These are phyloP conservation scores for Pythium volutum DNA, from an alignment of 352 stramenopile genomes.

Conservation along the genomic window DNA sequence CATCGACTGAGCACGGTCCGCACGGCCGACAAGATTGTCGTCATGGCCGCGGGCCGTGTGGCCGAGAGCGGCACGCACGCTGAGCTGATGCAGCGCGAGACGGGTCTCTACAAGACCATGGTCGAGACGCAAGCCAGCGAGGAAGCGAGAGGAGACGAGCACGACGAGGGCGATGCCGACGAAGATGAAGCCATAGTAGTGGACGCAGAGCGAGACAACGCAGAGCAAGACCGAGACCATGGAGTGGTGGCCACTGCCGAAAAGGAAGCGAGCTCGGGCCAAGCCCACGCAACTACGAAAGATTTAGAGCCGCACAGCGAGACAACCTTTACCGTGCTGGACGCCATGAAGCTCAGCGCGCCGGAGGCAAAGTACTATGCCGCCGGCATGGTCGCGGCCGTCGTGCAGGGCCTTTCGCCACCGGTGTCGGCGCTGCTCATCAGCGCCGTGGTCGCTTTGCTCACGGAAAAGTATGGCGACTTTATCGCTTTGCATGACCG, in stretches of 20 bases:
- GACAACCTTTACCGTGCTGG: slow-evolving; percentile 4
- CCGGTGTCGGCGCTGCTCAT: slow-evolving; percentile 29
- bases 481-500: slow-evolving; percentile 24
- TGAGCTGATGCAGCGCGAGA: slow-evolving; percentile 50
- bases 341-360: slow-evolving; percentile 33
- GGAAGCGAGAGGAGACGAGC: too few species aligned
- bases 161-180: too few species aligned
- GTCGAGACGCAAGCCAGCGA: slow-evolving; percentile 31
- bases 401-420: slow-evolving; percentile 5
- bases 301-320: neutral
- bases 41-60: slow-evolving; percentile 37
- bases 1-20: slow-evolving; percentile 85
- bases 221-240: too few species aligned
- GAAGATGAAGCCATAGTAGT: too few species aligned
- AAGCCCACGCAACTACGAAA: too few species aligned
- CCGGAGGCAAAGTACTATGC: slow-evolving; percentile 13
- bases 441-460: slow-evolving; percentile 21
- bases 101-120: slow-evolving; percentile 34
- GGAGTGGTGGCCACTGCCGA: too few species aligned
- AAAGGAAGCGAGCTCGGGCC: neutral
- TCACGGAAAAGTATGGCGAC: slow-evolving; percentile 28
- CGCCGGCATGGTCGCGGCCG: slow-evolving; percentile 7
- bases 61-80: slow-evolving; percentile 48
- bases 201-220: too few species aligned
- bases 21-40: slow-evolving; percentile 56